Conservation (phyloP, 495 filamentous ascomycete species). For the Penicillium daleae region DNA sequence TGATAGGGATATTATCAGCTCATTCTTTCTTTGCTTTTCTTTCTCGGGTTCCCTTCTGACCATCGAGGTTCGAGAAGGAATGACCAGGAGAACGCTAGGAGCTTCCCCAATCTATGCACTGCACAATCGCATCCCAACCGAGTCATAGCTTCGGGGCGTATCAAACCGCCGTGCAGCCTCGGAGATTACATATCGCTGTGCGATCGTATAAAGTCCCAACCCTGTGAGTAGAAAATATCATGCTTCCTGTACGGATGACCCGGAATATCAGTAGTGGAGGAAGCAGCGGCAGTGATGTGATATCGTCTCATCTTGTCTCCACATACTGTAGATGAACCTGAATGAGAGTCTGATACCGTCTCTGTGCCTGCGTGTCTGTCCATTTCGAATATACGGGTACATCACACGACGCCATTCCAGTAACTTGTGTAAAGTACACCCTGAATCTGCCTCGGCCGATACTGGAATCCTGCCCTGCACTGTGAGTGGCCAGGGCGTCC, state of each 20-base stretch:
- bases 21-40: not conserved
- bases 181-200: not conserved
- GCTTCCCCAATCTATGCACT: not conserved
- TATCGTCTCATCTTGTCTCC: not conserved
- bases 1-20: not conserved
- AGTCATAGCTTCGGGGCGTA: not conserved
- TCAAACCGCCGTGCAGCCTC: not conserved
- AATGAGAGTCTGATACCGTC: not conserved
- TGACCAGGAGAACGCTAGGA: not conserved
- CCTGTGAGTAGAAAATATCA: not conserved
- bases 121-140: not conserved
- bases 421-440: not conserved
- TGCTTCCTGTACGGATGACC: not conserved
- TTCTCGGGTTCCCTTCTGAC: not conserved
- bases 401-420: not conserved
- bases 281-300: not conserved
- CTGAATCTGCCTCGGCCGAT: too few relatives aligned
- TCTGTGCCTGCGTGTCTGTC: not conserved
- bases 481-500: not conserved
- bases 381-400: not conserved
- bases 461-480: too few relatives aligned
- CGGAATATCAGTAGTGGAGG: not conserved
- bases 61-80: not conserved
- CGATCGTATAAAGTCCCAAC: not conserved
- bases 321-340: not conserved